Evolutionary conservation across 179 eudicot species (phyloP).

Genomic region (Pouteria campechiana): DNA sequence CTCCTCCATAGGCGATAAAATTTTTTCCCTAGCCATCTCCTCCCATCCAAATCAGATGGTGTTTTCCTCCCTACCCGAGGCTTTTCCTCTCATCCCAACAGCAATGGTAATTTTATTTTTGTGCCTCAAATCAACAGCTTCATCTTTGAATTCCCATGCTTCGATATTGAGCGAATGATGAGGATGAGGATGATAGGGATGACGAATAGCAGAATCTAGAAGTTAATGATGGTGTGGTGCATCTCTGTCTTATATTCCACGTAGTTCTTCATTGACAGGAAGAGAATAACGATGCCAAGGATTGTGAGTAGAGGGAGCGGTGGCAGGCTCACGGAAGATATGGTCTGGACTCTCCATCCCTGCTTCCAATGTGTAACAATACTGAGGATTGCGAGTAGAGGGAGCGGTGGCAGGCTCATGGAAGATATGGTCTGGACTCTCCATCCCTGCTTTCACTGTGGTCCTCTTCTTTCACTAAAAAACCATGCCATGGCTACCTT

Average conservation of each 20-base stretch:
- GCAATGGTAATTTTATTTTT: too few relatives aligned
- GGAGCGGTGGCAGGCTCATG: slow-evolving; percentile 27
- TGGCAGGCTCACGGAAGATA: slow-evolving; percentile 25
- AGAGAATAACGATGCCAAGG: slow-evolving; percentile 27
- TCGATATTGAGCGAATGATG: slow-evolving; percentile 12
- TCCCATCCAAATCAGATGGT: too few relatives aligned
- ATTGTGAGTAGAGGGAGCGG: slow-evolving; percentile 26
- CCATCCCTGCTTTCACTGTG: slow-evolving; percentile 37
- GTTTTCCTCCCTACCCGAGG: too few relatives aligned
- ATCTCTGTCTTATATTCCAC: slow-evolving; percentile 19
- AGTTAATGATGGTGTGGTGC: slow-evolving; percentile 3
- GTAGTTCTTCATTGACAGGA: slow-evolving; percentile 25
- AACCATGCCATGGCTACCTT: slow-evolving; percentile 31
- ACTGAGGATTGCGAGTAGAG: slow-evolving; percentile 21
- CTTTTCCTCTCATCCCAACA: too few relatives aligned
- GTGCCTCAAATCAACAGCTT: too few relatives aligned
- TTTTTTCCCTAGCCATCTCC: too few relatives aligned
- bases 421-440: slow-evolving; percentile 18
- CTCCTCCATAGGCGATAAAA: too few relatives aligned
- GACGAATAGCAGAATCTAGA: slow-evolving; percentile 26
- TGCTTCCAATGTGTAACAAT: slow-evolving; percentile 38
- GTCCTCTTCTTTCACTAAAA: slow-evolving; percentile 20
- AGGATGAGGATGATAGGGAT: slow-evolving; percentile 21
- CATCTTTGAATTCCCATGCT: too few relatives aligned
- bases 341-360: slow-evolving; percentile 22